Percentiles rank a stretch among this genome's conserved stretches.
phyloP scores from a whole-genome alignment of 2,329 filamentous ascomycete genomes.

The Botryotinia calthae region DNA sequence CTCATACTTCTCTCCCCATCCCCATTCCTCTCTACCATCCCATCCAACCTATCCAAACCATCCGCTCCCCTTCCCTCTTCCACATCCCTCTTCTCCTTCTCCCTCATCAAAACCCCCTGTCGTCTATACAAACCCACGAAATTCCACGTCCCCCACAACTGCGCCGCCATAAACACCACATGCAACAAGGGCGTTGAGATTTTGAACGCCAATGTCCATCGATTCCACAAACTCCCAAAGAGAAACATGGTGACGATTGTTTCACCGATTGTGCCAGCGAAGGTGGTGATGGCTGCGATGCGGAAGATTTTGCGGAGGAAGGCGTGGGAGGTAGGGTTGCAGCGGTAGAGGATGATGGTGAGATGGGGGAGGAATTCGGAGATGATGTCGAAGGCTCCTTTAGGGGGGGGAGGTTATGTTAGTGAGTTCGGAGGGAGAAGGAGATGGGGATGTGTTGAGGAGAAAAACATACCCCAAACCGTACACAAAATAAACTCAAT shows the following conservation, averaged over 20 bases:
- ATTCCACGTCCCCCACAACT: conserved; percentile 44
- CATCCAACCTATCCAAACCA: neutral
- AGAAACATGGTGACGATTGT: conserved; percentile 46
- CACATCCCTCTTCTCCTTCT: neutral
- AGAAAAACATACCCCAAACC: conserved; percentile 33
- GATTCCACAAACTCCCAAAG: conserved; percentile 44
- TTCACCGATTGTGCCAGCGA: conserved; percentile 42
- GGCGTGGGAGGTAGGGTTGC: conserved; percentile 41
- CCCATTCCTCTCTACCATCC: no score
- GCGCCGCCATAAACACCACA: conserved; percentile 43
- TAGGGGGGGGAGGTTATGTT: neutral
- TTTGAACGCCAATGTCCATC: conserved; percentile 46
- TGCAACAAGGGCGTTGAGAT: conserved; percentile 45
- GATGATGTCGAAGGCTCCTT: conserved; percentile 47
- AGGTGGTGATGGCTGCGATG: conserved; percentile 40
- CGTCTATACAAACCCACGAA: conserved; percentile 31
- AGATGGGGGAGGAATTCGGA: conserved; percentile 48
- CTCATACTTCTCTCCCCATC: neutral
- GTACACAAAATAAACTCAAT: conserved; percentile 37
- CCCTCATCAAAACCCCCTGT: neutral
- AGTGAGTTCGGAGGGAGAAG: neutral
- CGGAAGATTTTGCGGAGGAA: conserved; percentile 44
- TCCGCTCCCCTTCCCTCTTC: neutral
- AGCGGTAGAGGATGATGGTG: conserved; percentile 46
- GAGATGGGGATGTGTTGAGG: neutral